Conservation (phyloP, 140 eudicot genomes). For the Cichorium intybus region DNA sequence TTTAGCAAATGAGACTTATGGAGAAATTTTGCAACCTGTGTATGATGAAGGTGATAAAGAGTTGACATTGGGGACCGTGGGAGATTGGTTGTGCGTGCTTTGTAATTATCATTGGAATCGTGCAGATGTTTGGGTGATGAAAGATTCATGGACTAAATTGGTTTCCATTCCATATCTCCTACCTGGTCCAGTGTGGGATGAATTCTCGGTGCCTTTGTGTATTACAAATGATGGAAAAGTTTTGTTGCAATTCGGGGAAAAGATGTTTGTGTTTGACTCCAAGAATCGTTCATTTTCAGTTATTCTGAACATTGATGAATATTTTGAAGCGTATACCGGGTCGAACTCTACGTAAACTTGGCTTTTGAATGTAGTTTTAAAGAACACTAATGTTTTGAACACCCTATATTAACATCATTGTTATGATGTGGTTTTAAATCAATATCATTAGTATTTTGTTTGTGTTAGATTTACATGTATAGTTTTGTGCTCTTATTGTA, state of each 20-base stretch:
- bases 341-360: constrained; percentile 5
- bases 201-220: constrained; percentile 26
- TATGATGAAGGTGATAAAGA: constrained; percentile 36
- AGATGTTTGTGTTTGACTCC: constrained; percentile 33
- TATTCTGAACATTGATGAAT: constrained; percentile 21
- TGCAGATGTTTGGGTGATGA: constrained; percentile 59
- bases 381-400: no score
- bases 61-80: constrained; percentile 37
- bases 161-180: constrained; percentile 35
- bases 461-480: no score
- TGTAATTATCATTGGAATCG: constrained; percentile 16
- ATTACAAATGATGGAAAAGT: constrained; percentile 43
- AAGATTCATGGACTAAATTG: constrained; percentile 60
- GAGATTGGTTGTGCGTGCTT: constrained; percentile 40
- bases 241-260: constrained; percentile 22
- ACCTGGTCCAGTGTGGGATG: constrained; percentile 12
- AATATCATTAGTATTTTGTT: no score
- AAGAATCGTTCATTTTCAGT: constrained; percentile 13
- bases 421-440: no score
- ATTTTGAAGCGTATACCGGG: constrained; percentile 30
- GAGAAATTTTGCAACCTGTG: constrained; percentile 37
- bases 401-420: no score
- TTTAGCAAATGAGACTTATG: constrained; percentile 41
- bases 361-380: no score
- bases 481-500: no score